These are phyloP conservation scores for Peribolospora baueri DNA, from an alignment of 768 basidiomycete species.

Conservation along the genomic window DNA sequence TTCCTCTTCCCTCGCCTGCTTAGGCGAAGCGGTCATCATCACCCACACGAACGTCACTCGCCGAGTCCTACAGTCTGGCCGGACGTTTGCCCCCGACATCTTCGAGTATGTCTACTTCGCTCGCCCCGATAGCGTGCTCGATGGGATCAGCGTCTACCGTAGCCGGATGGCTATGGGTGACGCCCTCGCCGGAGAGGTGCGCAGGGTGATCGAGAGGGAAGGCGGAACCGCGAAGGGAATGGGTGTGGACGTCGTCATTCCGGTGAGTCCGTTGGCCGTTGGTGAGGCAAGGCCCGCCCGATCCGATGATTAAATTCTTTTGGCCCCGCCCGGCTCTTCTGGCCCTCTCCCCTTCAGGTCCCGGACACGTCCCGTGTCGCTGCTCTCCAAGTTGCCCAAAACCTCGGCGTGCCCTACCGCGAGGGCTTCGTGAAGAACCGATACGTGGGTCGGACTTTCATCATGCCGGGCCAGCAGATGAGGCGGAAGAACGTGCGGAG, in stretches of 20 bases:
- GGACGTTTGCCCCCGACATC: conserved; percentile 82
- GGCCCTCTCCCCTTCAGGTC: conserved; percentile 27
- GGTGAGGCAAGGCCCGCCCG: no score
- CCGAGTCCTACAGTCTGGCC: conserved; percentile 35
- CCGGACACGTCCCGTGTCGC: conserved; percentile 94
- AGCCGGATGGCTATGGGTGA: conserved; percentile 99
- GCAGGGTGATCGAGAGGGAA: conserved; percentile 39
- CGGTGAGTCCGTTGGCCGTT: conserved; percentile 24
- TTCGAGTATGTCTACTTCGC: conserved; percentile 99
- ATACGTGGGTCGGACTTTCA: conserved; percentile 93
- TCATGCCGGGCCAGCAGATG: conserved; percentile 98
- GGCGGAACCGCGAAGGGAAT: conserved; percentile 27
- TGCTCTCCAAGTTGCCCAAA: conserved; percentile 82
- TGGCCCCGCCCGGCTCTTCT: background rate
- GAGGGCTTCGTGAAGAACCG: conserved; percentile 98
- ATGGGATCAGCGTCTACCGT: conserved; percentile 89
- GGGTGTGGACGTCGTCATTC: conserved; percentile 79
- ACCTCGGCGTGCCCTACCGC: conserved; percentile 65
- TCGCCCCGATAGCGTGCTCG: conserved; percentile 86
- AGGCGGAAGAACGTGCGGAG: conserved; percentile 78
- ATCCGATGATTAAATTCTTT: background rate
- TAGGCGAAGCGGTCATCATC: conserved; percentile 88
- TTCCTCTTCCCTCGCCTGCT: background rate
- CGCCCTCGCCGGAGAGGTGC: conserved; percentile 65
- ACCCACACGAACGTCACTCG: conserved; percentile 56